These are phyloP conservation scores for Trichoderma sp. DNA, from an alignment of 2,329 filamentous ascomycete species.

Conservation along the genomic window DNA sequence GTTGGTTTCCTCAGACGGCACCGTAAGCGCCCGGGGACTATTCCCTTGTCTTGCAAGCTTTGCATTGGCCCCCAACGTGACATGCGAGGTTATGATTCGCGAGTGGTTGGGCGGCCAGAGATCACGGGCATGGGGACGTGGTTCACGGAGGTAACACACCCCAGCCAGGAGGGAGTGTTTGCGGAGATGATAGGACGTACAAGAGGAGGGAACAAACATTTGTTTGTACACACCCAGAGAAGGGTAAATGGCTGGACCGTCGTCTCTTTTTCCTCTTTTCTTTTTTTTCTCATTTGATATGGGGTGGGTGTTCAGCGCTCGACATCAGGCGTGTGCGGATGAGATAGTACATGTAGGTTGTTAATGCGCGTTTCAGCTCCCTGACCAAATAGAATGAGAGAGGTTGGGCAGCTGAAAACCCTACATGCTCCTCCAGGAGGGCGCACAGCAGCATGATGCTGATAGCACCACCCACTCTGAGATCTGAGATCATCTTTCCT, in stretches of 20 bases:
- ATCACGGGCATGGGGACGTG: background rate
- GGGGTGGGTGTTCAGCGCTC: background rate
- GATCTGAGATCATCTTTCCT: slow-evolving; percentile 2
- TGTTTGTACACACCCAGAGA: background rate
- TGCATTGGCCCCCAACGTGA: background rate
- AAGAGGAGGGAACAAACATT: background rate
- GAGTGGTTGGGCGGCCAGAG: background rate
- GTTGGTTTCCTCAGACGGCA: background rate
- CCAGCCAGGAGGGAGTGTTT: background rate
- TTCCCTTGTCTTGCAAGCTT: background rate
- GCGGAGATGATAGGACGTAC: background rate
- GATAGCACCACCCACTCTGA: background rate
- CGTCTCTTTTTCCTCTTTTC: background rate
- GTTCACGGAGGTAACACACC: background rate
- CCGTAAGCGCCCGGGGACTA: background rate
- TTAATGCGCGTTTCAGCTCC: background rate
- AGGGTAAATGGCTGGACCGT: background rate
- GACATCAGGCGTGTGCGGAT: background rate
- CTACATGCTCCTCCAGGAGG: background rate
- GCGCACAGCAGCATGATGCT: background rate
- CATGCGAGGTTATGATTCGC: background rate
- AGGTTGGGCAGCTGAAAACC: background rate
- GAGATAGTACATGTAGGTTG: too few species aligned
- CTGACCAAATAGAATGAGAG: background rate
- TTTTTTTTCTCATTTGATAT: background rate